These are phyloP conservation scores for Coccomyxa sp. DNA, from an alignment of 139 green algal genomes.

Conservation along the genomic window DNA sequence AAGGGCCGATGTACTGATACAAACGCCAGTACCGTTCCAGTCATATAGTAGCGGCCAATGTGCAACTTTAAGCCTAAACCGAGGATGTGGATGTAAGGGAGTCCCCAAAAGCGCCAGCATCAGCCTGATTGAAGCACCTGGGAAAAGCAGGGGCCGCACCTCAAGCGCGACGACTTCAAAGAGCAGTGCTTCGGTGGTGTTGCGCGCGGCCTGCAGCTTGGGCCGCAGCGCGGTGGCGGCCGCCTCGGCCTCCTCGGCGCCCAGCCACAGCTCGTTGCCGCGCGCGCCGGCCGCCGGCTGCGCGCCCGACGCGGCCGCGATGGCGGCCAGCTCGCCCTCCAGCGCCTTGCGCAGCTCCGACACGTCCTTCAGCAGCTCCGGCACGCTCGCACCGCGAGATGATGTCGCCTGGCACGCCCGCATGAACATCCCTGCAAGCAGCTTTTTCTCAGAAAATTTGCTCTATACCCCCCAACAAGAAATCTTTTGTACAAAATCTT, in stretches of 20 bases:
- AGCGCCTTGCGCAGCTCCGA: conserved; percentile 12
- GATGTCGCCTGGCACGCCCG: background rate
- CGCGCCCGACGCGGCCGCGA: conserved; percentile 19
- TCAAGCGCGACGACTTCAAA: conserved; percentile 72
- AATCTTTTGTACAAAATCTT: too few relatives aligned
- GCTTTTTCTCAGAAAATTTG: too few relatives aligned
- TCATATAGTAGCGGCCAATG: too few relatives aligned
- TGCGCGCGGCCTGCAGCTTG: conserved; percentile 68
- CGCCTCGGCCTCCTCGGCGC: conserved; percentile 63
- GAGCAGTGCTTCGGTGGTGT: conserved; percentile 63
- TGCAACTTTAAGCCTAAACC: too few relatives aligned
- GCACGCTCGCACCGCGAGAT: background rate
- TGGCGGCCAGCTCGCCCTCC: conserved; percentile 23
- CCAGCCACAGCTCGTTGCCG: conserved; percentile 71
- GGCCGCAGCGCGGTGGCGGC: conserved; percentile 65
- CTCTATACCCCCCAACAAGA: too few relatives aligned
- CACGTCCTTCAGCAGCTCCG: conserved; percentile 2
- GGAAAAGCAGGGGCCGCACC: conserved; percentile 17
- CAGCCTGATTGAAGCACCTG: too few relatives aligned
- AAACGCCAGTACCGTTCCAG: too few relatives aligned
- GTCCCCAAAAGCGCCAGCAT: too few relatives aligned
- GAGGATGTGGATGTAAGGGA: too few relatives aligned
- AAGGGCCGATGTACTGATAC: too few relatives aligned
- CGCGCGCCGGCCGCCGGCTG: background rate
- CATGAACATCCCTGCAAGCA: background rate